These are phyloP conservation scores for Pelargonium australe DNA, from an alignment of 441 rosid species.

Conservation along the genomic window DNA sequence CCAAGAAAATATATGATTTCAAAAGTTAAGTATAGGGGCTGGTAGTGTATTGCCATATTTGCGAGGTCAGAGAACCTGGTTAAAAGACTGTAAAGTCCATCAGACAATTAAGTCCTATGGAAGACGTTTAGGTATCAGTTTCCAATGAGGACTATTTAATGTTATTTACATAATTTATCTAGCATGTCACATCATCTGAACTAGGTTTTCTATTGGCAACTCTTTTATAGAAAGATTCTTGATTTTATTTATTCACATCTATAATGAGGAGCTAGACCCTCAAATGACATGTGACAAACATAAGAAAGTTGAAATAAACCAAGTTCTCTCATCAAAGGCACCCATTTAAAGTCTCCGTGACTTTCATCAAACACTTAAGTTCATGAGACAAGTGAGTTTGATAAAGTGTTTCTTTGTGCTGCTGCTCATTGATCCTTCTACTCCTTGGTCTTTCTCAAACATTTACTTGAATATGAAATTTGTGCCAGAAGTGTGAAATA, in stretches of 20 bases:
- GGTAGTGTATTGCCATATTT: neutral
- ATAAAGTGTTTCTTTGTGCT: neutral
- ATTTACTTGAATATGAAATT: slow-evolving; percentile 13
- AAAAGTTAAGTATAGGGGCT: neutral
- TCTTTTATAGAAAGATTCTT: neutral
- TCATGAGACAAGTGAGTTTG: neutral
- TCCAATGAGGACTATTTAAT: no score
- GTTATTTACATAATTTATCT: neutral
- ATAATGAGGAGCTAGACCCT: slow-evolving; percentile 11
- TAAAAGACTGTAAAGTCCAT: neutral
- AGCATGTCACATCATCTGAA: neutral
- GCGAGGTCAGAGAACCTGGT: neutral
- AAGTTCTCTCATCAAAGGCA: neutral
- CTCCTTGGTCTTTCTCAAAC: slow-evolving; percentile 2
- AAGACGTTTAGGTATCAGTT: neutral
- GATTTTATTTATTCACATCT: neutral
- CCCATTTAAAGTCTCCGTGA: neutral
- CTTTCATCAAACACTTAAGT: neutral
- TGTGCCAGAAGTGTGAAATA: slow-evolving; percentile 6
- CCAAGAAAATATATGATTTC: neutral
- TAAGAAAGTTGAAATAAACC: neutral
- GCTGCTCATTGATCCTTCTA: neutral
- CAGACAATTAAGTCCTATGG: neutral
- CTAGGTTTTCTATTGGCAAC: neutral
- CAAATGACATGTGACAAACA: slow-evolving; percentile 12